Evolutionary conservation across 495 filamentous ascomycete genomes (phyloP).

Genomic region (Lophiotrema nucula): DNA sequence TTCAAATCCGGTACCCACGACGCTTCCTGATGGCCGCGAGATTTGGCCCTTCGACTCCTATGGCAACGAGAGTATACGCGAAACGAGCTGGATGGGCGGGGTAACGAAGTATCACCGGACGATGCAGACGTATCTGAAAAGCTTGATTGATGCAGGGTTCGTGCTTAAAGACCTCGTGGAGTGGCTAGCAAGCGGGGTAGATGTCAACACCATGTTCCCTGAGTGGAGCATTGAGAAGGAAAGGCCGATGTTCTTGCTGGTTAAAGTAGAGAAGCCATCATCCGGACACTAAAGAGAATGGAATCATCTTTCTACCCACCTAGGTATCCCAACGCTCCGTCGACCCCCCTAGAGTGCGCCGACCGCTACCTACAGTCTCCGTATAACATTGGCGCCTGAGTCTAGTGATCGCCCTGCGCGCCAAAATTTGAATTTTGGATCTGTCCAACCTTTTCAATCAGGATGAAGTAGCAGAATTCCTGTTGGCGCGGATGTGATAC

Average conservation of each 20-base stretch:
- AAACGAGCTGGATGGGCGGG: conserved; percentile 5
- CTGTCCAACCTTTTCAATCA: too few species aligned
- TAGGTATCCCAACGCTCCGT: too few species aligned
- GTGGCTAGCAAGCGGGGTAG: background rate
- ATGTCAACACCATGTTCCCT: background rate
- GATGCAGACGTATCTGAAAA: background rate
- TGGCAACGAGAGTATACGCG: background rate
- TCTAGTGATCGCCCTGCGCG: too few species aligned
- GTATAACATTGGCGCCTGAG: too few species aligned
- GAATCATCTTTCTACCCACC: too few species aligned
- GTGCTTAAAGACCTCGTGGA: conserved; percentile 5
- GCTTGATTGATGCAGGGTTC: conserved; percentile 1
- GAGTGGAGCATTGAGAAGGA: background rate
- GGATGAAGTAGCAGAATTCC: too few species aligned
- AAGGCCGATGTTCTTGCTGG: conserved; percentile 3
- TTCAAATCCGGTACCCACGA: background rate
- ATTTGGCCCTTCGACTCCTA: conserved; percentile 6
- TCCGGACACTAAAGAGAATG: too few species aligned
- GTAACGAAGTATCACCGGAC: conserved; percentile 9
- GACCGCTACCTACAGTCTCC: too few species aligned
- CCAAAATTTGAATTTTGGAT: too few species aligned
- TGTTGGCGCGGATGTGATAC: too few species aligned
- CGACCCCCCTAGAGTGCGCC: too few species aligned
- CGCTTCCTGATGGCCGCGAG: background rate
- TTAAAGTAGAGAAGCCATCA: conserved; percentile 2